Conservation (phyloP, 208 protist species). For the Leishmania gerbilli region DNA sequence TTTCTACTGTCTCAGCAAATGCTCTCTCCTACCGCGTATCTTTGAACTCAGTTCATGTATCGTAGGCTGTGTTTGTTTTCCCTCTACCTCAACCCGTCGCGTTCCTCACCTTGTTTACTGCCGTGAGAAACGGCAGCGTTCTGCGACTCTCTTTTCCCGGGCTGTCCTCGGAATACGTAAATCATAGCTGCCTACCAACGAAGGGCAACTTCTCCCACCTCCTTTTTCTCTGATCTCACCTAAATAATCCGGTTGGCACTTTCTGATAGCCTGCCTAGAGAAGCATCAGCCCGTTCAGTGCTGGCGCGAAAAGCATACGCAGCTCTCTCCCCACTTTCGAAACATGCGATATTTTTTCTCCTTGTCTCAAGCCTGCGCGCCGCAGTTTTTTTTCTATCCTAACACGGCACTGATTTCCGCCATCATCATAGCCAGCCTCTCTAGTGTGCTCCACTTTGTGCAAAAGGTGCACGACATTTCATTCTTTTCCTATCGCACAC, state of each 20-base stretch:
- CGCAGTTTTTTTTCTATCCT: background rate
- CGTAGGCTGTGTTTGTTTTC: background rate
- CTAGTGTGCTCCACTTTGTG: background rate
- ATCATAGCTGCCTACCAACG: background rate
- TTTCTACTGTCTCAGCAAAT: conserved; percentile 45
- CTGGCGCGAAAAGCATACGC: background rate
- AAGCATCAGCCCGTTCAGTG: background rate
- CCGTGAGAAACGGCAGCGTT: background rate
- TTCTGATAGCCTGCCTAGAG: background rate
- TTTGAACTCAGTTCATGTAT: conserved; percentile 5
- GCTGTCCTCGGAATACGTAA: background rate
- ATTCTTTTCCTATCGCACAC: background rate
- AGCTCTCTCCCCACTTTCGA: background rate
- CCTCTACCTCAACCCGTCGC: background rate
- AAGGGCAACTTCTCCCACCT: background rate
- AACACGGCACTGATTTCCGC: background rate
- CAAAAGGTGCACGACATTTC: background rate
- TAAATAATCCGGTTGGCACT: background rate
- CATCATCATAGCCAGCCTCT: background rate
- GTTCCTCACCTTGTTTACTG: background rate
- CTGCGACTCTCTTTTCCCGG: background rate
- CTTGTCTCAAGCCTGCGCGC: background rate
- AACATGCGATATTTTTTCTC: background rate
- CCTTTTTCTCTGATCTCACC: background rate
- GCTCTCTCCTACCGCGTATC: conserved; percentile 28